phyloP scores from a whole-genome alignment of 2,329 filamentous ascomycete species.

The Leptoxyphium fumago region DNA sequence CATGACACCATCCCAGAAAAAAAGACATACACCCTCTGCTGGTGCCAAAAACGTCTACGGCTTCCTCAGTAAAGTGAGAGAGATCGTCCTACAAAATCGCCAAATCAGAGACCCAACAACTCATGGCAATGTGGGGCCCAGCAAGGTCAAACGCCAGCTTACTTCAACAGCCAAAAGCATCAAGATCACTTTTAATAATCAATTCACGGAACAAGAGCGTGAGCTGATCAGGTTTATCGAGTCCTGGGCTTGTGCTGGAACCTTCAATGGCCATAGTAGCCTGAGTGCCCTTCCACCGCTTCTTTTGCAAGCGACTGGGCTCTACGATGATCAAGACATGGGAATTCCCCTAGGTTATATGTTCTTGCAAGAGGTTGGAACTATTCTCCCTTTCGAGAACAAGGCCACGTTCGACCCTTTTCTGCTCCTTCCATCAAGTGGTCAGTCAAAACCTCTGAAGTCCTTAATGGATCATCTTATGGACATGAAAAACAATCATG shows the following conservation, averaged over 20 bases:
- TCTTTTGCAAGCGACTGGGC: constrained; percentile 45
- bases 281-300: constrained; percentile 48
- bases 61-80: constrained; percentile 28
- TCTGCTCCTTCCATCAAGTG: constrained; percentile 36
- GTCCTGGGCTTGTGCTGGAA: constrained; percentile 45
- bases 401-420: constrained; percentile 44
- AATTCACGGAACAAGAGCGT: constrained; percentile 37
- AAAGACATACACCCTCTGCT: constrained; percentile 5
- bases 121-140: constrained; percentile 24
- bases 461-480: constrained; percentile 22
- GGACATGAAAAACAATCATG: constrained; percentile 15
- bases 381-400: constrained; percentile 57
- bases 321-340: constrained; percentile 43
- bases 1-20: constrained; percentile 6
- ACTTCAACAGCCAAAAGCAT: constrained; percentile 10
- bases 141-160: constrained; percentile 17
- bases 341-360: constrained; percentile 39
- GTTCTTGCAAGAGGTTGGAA: constrained; percentile 63
- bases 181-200: constrained; percentile 8
- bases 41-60: constrained; percentile 17
- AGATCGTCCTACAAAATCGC: constrained; percentile 26
- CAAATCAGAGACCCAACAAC: constrained; percentile 21
- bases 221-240: constrained; percentile 55
- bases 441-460: constrained; percentile 29
- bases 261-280: constrained; percentile 38